Evolutionary conservation across 768 basidiomycete genomes (phyloP), one percentile per base, ranked within the genome.

Genomic region (Tricholomella constricta): DNA sequence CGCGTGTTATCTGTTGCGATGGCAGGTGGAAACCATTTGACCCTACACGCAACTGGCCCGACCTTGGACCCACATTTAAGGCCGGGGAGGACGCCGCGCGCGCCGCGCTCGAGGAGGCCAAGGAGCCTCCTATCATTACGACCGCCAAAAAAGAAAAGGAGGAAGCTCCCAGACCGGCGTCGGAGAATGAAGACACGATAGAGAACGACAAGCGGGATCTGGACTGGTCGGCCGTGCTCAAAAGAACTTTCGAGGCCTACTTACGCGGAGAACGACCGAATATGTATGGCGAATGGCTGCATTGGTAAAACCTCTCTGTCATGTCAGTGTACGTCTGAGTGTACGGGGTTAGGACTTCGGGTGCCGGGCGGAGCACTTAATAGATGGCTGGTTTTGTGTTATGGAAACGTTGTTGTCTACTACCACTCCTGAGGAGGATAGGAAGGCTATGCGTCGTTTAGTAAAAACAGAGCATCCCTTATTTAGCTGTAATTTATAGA

Each of bases 1-100:
- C 38, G 9, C 17, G 36, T 48, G 22, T 34, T n/a, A n/a, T n/a
- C n/a, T n/a, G n/a, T n/a, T n/a, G 32, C 41, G 11, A 14, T 35
- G 32, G 11, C 60, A 96, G 94, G 94, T 96, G 94, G 94, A 85
- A 89, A 62, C 90, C 92, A 0, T 96, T 96, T 62, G 94, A 97
- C 68, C 80, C 89, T 0, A 67, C 82, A 5, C 85, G 94, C 29
- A 92, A 96, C 72, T 96, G 83, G 78, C 94, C 95, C 2, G 95
- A 97, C 64, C 84, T 97, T 14, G 94, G 94, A 0, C 70, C 78
- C 2, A 79, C 81, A 14, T 97, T 97, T 73, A 76, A 78, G 58
- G 77, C 79, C 2, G 89, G 89, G 32, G 94, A 96, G 72, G 78
- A 80, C 2, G 71, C 74, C 22, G 86, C 86, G 1, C 85, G 88